A percentile compares a stretch with the other conserved stretches of the same genome.
Evolutionary conservation across 495 filamentous ascomycete species (phyloP).

Genomic region (Xylaria intraflava): DNA sequence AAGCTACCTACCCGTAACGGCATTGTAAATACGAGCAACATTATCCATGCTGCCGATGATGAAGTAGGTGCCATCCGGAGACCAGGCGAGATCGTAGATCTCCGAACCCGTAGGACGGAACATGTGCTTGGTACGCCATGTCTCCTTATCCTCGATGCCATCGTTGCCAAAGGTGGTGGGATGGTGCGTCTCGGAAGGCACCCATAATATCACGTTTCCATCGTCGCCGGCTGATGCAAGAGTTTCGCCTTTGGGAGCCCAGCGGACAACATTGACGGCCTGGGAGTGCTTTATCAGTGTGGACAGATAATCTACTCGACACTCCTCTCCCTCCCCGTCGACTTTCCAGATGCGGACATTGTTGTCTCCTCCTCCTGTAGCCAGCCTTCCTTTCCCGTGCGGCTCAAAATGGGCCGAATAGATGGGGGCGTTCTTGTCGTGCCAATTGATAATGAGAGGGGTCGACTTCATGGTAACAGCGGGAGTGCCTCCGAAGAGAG

Average conservation of each 20-base stretch:
- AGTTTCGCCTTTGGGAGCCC: slow-evolving; percentile 87
- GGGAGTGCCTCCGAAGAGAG: slow-evolving; percentile 22
- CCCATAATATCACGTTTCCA: slow-evolving; percentile 93
- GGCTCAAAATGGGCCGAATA: slow-evolving; percentile 96
- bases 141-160: slow-evolving; percentile 85
- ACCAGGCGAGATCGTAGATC: slow-evolving; percentile 98
- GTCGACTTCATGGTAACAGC: slow-evolving; percentile 72
- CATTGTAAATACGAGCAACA: slow-evolving; percentile 93
- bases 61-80: slow-evolving; percentile 90
- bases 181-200: slow-evolving; percentile 66
- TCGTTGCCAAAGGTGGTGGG: slow-evolving; percentile 67
- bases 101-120: slow-evolving; percentile 85
- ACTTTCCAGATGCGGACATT: slow-evolving; percentile 96
- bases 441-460: slow-evolving; percentile 91
- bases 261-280: slow-evolving; percentile 96
- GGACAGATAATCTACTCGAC: slow-evolving; percentile 82
- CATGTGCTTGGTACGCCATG: slow-evolving; percentile 96
- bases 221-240: slow-evolving; percentile 94
- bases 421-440: slow-evolving; percentile 88
- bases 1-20: slow-evolving; percentile 68
- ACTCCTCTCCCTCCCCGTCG: slow-evolving; percentile 75
- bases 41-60: slow-evolving; percentile 99
- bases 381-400: slow-evolving; percentile 84
- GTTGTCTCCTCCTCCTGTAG: slow-evolving; percentile 93
- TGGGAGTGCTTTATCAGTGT: slow-evolving; percentile 91